Evolutionary conservation across 2,329 filamentous ascomycete species (phyloP), one percentile per base, ranked within the genome.

Genomic region (Penicillium sp.): DNA sequence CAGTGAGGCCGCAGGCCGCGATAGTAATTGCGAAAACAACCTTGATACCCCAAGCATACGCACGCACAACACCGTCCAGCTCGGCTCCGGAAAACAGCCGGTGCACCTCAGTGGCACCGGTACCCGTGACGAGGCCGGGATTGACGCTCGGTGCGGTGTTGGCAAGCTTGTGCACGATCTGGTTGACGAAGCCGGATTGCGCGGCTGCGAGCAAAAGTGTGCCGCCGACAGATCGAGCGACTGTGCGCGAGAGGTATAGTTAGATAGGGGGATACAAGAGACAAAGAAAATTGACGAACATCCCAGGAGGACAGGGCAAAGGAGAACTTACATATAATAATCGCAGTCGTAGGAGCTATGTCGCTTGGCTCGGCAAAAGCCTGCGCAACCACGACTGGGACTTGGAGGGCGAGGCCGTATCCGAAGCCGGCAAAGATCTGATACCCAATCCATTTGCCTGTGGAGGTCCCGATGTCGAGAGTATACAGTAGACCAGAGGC

Each of bases 391-490:
- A 50, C 31, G 33, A 50, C 46, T 7, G 46, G 46, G 33, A 50
- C 46, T 50, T 50, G 46, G n/a, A 50, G 24, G 31, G 46, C 46
- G 16, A 50, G 31, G 46, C 46, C 46, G 11, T 50, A 35, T 19
- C 46, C 46, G 46, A 50, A 33, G 16, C 46, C 46, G 16, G 31
- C 27, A 18, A 77, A 55, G 22, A 73, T 66, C 59, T 77, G 75
- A 51, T 76, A 77, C 1, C 75, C 75, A 22, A 78, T 70, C 75
- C 74, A 78, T 44, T 73, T 69, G 22, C 61, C 66, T 4, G 65
- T n/a, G 11, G 58, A 51, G 2, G 69, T 68, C 18, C 67, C 46
- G 16, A 69, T 61, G 24, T 73, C 63, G 18, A 75, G 57, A 1
- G 73, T 77, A 58, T 72, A 76, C 24, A 77, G 40, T 4, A 78